Evolutionary conservation across 163 green algal species (phyloP).

Genomic region (Volvox carteri): DNA sequence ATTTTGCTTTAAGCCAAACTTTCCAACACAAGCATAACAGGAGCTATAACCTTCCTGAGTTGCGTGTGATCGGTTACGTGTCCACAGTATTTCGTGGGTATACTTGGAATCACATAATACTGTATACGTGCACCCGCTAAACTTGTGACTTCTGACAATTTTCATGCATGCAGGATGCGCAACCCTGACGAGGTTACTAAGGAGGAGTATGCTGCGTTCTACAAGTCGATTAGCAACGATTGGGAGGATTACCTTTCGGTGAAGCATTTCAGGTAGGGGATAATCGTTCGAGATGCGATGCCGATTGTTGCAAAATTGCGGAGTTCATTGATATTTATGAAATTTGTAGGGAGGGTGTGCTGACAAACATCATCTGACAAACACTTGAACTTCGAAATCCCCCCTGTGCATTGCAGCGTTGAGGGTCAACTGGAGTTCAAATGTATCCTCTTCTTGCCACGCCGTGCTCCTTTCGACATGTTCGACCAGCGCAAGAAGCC

Average conservation of each 20-base stretch:
- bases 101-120: too few species aligned
- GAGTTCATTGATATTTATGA: too few species aligned
- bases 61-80: not conserved
- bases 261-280: conserved; percentile 82
- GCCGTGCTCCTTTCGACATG: conserved; percentile 96
- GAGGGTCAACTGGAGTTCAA: conserved; percentile 99
- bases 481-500: conserved; percentile 98
- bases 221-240: conserved; percentile 99
- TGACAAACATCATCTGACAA: too few species aligned
- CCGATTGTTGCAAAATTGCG: too few species aligned
- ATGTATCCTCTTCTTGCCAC: conserved; percentile 94
- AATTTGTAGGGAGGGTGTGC: too few species aligned
- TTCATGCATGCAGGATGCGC: conserved; percentile 88
- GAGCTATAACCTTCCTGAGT: not conserved
- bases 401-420: conserved; percentile 82
- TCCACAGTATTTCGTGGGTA: too few species aligned
- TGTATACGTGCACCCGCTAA: too few species aligned
- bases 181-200: conserved; percentile 97
- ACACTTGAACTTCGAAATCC: too few species aligned
- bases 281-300: too few species aligned
- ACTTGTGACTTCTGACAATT: not conserved
- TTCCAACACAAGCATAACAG: not conserved
- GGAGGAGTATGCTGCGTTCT: conserved; percentile 98
- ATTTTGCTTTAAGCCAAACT: too few species aligned
- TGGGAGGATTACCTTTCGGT: conserved; percentile 98